Percentiles rank a stretch among this genome's conserved stretches.
phyloP scores from a whole-genome alignment of 2,329 filamentous ascomycete genomes.

The Hypoxylon sp. region DNA sequence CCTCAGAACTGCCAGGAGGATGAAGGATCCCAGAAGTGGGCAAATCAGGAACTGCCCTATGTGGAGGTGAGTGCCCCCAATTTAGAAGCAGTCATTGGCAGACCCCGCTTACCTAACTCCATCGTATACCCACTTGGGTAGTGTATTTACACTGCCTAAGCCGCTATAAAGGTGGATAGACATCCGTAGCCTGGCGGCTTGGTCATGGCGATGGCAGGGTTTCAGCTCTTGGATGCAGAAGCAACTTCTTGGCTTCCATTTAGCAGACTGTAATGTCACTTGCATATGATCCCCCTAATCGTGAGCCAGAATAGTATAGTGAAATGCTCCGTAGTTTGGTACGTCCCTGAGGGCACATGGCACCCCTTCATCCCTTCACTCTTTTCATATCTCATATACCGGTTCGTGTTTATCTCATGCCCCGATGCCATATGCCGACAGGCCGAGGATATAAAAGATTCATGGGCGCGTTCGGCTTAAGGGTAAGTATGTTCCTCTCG shows the following conservation, averaged over 20 bases:
- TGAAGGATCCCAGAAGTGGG: conserved; percentile 34
- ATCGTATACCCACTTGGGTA: conserved; percentile 20
- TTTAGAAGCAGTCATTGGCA: conserved; percentile 32
- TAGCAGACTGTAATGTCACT: conserved; percentile 28
- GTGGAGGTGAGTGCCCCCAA: conserved; percentile 25
- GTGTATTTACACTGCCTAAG: conserved; percentile 11
- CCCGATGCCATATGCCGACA: conserved; percentile 15
- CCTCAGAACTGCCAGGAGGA: conserved; percentile 30
- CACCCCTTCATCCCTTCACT: not conserved
- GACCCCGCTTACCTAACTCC: conserved; percentile 32
- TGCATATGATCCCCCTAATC: conserved; percentile 24
- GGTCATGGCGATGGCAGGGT: conserved; percentile 12
- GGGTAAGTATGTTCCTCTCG: conserved; percentile 6
- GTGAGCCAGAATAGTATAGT: conserved; percentile 6
- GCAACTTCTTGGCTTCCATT: conserved; percentile 26
- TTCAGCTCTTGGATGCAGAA: conserved; percentile 20
- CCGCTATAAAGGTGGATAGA: too few relatives aligned
- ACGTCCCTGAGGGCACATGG: conserved; percentile 9
- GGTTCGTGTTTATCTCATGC: conserved; percentile 11
- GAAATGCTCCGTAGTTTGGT: conserved; percentile 2
- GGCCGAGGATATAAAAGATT: not conserved
- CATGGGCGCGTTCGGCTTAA: conserved; percentile 10
- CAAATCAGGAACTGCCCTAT: conserved; percentile 25
- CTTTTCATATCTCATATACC: conserved; percentile 1
- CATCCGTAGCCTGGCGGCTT: not conserved